Percentiles rank a stretch among this genome's conserved stretches.
Conservation (phyloP, 768 basidiomycete species). For the Lentinula boryana region DNA sequence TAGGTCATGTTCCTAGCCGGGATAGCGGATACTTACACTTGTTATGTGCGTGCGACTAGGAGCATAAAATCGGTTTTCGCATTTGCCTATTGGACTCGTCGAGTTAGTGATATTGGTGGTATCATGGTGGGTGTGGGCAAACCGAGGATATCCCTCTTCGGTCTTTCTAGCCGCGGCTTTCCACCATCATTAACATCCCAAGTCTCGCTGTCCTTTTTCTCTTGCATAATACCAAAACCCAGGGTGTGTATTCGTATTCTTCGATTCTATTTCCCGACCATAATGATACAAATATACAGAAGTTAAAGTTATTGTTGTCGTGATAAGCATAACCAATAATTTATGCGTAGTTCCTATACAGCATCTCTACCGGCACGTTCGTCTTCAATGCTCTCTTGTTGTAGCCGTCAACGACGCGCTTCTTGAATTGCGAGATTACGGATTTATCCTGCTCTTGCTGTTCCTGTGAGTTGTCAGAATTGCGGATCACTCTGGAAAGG, state of each 20-base stretch:
- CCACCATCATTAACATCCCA: no score
- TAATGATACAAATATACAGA: neutral
- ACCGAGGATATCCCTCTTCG: no score
- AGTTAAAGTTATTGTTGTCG: neutral
- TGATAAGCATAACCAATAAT: neutral
- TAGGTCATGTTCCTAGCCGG: no score
- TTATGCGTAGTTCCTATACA: neutral
- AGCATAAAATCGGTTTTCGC: no score
- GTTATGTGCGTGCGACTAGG: no score
- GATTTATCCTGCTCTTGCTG: neutral
- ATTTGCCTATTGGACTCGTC: no score
- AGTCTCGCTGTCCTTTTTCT: no score
- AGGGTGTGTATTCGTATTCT: neutral
- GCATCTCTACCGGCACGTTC: neutral
- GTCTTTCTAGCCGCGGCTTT: no score
- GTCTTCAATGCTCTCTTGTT: neutral
- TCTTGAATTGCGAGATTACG: neutral
- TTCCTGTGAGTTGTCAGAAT: neutral
- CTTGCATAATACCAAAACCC: neutral
- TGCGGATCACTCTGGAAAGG: neutral
- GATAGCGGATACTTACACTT: no score
- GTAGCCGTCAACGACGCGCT: slow-evolving; percentile 4
- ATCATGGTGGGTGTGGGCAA: no score
- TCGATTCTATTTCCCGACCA: neutral
- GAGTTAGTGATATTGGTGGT: no score